A percentile compares a stretch with the other conserved stretches of the same genome.
Evolutionary conservation across 2,329 filamentous ascomycete species (phyloP).

Genomic region (Gyromitra esculenta): DNA sequence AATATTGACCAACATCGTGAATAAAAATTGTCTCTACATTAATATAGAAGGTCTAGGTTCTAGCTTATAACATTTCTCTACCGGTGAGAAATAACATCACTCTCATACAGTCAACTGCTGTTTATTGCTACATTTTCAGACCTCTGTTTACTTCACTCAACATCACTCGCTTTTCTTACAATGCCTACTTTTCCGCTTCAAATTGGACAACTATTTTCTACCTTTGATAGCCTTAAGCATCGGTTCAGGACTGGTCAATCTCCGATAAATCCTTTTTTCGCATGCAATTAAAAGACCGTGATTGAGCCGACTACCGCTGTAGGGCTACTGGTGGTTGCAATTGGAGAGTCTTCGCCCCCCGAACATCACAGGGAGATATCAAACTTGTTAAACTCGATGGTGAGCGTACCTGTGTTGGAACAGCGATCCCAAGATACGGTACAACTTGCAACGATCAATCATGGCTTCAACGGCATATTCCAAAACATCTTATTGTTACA

Average conservation of each 20-base stretch:
- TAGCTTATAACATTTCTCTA: no score
- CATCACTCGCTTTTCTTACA: neutral
- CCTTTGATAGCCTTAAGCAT: neutral
- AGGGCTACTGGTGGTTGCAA: neutral
- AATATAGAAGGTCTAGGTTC: no score
- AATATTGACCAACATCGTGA: no score
- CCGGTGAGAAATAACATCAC: no score
- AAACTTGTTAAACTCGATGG: neutral
- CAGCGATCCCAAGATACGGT: neutral
- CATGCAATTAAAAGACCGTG: neutral
- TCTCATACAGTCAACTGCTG: no score
- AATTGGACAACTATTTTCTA: neutral
- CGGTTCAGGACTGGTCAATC: constrained; percentile 11
- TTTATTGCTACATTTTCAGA: no score
- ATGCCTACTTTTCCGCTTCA: constrained; percentile 22
- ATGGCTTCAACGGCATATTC: constrained; percentile 11
- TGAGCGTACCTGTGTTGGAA: constrained; percentile 10
- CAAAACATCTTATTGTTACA: constrained; percentile 12
- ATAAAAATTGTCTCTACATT: no score
- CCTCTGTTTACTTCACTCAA: no score
- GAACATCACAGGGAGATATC: constrained; percentile 1
- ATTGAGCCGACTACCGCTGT: neutral
- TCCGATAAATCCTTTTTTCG: constrained; percentile 13
- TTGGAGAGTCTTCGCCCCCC: constrained; percentile 13
- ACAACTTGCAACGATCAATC: constrained; percentile 5